These are phyloP conservation scores for Solanum acaule DNA, from an alignment of 257 asterid genomes.

Conservation along the genomic window DNA sequence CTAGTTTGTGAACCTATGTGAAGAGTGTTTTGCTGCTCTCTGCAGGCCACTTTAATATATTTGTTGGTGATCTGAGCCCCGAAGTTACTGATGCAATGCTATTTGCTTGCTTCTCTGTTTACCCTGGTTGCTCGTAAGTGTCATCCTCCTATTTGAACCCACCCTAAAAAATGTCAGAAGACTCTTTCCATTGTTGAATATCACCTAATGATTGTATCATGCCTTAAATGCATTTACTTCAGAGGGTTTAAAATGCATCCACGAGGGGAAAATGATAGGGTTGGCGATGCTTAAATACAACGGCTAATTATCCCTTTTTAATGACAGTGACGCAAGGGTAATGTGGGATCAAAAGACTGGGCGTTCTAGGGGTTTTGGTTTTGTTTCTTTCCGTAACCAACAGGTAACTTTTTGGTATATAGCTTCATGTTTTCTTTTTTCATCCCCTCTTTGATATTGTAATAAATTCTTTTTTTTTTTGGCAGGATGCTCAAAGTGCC, in stretches of 20 bases:
- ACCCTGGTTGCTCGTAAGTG: slow-evolving; percentile 79
- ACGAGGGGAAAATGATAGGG: neutral
- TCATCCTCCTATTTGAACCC: neutral
- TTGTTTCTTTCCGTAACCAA: slow-evolving; percentile 88
- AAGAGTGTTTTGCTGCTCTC: neutral
- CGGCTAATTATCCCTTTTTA: neutral
- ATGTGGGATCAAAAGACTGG: slow-evolving; percentile 99
- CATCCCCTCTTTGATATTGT: neutral
- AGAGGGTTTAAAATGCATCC: neutral
- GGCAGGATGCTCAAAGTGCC: slow-evolving; percentile 94
- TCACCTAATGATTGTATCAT: neutral
- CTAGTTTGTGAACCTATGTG: neutral
- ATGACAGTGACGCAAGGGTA: slow-evolving; percentile 79
- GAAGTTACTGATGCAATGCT: slow-evolving; percentile 95
- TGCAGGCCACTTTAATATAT: slow-evolving; percentile 77
- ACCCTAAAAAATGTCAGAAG: neutral
- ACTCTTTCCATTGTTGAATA: neutral
- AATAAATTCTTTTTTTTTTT: slow-evolving; percentile 1
- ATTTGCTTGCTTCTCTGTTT: slow-evolving; percentile 72
- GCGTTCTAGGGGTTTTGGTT: slow-evolving; percentile 94
- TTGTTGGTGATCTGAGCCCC: slow-evolving; percentile 95
- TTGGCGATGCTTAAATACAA: neutral
- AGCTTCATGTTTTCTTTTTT: neutral
- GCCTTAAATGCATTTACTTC: neutral
- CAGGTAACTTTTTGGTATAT: slow-evolving; percentile 34